Conservation (phyloP, 345 rosid genomes). For the Passiflora organensis region DNA sequence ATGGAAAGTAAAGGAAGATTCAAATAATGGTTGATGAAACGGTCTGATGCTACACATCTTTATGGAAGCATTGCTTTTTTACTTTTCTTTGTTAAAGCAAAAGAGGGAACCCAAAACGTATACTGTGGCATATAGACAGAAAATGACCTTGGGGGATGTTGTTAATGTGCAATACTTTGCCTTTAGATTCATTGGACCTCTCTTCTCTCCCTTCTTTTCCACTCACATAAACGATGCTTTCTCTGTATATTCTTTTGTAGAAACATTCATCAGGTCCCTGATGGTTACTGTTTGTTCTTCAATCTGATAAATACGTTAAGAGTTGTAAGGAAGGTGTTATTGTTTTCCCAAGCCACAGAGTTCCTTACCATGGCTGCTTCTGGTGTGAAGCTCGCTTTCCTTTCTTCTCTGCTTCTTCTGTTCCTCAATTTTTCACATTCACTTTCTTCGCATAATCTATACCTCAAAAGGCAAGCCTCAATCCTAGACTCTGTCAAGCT, state of each 20-base stretch:
- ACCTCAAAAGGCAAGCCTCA: constrained; percentile 49
- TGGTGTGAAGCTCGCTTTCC: constrained; percentile 1
- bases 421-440: constrained; percentile 17
- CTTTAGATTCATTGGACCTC: constrained; percentile 12
- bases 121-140: constrained; percentile 4
- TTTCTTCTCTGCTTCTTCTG: constrained; percentile 25
- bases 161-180: constrained; percentile 24
- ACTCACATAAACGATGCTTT: neutral
- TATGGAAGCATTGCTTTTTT: constrained; percentile 38
- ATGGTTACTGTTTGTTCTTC: constrained; percentile 7
- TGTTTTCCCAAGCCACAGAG: neutral
- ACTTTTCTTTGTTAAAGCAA: constrained; percentile 45
- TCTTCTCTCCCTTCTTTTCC: constrained; percentile 1
- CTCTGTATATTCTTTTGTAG: neutral
- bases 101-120: constrained; percentile 28
- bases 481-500: constrained; percentile 49
- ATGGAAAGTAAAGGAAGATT: constrained; percentile 19
- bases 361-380: constrained; percentile 18
- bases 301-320: constrained; percentile 11
- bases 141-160: constrained; percentile 36
- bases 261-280: neutral
- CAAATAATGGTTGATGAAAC: constrained; percentile 28
- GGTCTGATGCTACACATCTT: constrained; percentile 28
- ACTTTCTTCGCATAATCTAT: constrained; percentile 27
- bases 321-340: too few relatives aligned